Evolutionary conservation across 1,284 basidiomycete species (phyloP), one percentile per base, ranked within the genome.

Genomic region (Trichosporon ovoides): DNA sequence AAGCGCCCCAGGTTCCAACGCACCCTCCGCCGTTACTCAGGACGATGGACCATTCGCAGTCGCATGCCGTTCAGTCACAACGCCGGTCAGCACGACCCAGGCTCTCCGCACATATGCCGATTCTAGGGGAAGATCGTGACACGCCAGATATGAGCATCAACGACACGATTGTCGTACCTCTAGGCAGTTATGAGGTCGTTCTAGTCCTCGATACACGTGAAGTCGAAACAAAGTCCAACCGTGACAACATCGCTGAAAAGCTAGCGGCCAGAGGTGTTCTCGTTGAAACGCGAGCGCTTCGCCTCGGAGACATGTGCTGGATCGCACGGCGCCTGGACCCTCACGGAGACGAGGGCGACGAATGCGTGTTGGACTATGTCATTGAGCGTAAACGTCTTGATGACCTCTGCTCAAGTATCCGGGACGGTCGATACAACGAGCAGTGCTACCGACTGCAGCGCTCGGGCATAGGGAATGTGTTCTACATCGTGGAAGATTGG

Each of bases 251-350:
- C 14, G 64, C 66, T 3, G 73, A 76, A 19, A 65, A 66, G 9
- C 66, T 80, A 3, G 55, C 62, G 20, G 68, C 70, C 16, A 68
- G 72, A 35, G 79, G 79, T 0, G 65, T 82, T 36, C 67, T 69
- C 16, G 78, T 80, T n/a, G 80, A 81, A 57, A 75, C 78, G 31
- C 67, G 80, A 18, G 76, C 80, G 2, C 66, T 84, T 35, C 73
- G 78, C 31, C 66, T 84, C 7, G 83, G 83, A 5, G 83, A 84
- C 69, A 80, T 81, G 58, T 71, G 81, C 24, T 84, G 83, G 83
- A 72, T 84, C 14, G 83, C 82, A 1, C 71, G 75, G 24, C 57
- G 76, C 28, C 68, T 65, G 16, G 74, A 77, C 38, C 66, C 65
- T 9, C 57, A 68, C 7, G 70, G 71, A 2, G 70, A 67, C 3